Conservation (phyloP, 768 basidiomycete species). For the Psilocybe cubensis region DNA sequence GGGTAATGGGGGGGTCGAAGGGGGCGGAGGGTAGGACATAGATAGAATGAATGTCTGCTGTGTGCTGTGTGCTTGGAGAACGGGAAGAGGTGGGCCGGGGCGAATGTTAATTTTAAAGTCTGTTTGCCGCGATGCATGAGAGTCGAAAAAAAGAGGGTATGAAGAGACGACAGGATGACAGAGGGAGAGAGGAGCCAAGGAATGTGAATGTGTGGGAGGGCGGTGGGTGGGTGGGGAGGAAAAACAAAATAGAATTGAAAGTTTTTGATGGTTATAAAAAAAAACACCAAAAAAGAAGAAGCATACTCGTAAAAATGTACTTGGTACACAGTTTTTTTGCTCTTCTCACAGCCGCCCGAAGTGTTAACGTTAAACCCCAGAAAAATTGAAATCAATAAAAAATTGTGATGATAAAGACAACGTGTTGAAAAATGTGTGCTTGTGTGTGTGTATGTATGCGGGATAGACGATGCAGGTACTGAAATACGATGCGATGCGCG, state of each 20-base stretch:
- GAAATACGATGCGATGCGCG: not conserved
- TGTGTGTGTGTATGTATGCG: too few species aligned
- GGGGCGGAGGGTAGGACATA: not conserved
- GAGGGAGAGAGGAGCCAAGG: not conserved
- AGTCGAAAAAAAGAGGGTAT: too few species aligned
- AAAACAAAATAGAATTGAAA: too few species aligned
- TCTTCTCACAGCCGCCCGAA: not conserved
- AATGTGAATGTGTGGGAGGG: constrained; percentile 1
- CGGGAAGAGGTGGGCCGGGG: too few species aligned
- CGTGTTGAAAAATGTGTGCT: too few species aligned
- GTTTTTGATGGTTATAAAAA: not conserved
- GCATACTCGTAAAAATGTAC: not conserved
- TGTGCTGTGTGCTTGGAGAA: too few species aligned
- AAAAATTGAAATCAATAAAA: constrained; percentile 4
- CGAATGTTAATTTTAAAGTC: too few species aligned
- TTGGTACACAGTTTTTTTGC: not conserved
- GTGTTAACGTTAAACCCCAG: constrained; percentile 1
- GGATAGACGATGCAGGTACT: not conserved
- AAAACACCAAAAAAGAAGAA: not conserved
- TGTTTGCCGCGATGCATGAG: constrained; percentile 1
- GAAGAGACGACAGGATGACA: too few species aligned
- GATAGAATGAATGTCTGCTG: not conserved
- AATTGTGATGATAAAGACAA: not conserved
- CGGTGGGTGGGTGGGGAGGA: not conserved
- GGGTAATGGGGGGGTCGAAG: not conserved